phyloP scores from a whole-genome alignment of 2,329 filamentous ascomycete genomes.

The Alternaria sp. region DNA sequence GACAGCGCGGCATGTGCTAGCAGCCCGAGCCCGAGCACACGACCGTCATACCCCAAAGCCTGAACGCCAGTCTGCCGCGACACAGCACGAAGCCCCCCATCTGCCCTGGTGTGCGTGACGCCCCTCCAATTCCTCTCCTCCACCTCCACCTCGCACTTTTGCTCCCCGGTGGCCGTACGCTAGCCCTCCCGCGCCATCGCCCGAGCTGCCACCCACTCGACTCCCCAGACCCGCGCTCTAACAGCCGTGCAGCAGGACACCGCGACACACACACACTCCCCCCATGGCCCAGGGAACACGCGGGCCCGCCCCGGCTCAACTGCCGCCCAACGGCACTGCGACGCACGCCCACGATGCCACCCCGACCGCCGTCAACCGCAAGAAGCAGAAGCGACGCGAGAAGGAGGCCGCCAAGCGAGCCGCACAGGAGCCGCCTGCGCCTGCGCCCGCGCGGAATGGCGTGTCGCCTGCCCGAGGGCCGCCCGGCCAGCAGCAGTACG shows the following conservation, averaged over 20 bases:
- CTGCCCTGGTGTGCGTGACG: constrained; percentile 16
- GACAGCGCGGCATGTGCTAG: constrained; percentile 4
- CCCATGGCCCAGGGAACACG: constrained; percentile 47
- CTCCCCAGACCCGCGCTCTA: constrained; percentile 1
- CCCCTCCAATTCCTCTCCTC: constrained; percentile 24
- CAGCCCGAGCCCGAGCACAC: constrained; percentile 11
- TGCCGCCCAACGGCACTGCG: constrained; percentile 50
- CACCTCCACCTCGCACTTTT: constrained; percentile 14
- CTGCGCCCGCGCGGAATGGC: constrained; percentile 34
- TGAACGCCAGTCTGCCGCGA: neutral
- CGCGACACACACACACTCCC: neutral
- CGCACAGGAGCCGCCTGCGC: constrained; percentile 42
- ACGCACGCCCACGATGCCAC: constrained; percentile 38
- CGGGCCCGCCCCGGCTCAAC: constrained; percentile 37
- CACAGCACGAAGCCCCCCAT: neutral
- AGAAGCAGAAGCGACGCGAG: constrained; percentile 92
- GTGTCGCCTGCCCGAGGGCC: constrained; percentile 22
- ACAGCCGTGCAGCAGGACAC: neutral
- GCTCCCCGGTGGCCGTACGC: constrained; percentile 11
- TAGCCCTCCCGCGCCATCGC: constrained; percentile 10
- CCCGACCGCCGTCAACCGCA: constrained; percentile 74
- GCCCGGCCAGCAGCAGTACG: constrained; percentile 49
- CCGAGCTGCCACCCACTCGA: constrained; percentile 22
- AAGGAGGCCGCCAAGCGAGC: constrained; percentile 74
- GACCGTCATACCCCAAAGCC: constrained; percentile 1